phyloP scores from a whole-genome alignment of 495 filamentous ascomycete species.

The Neurospora tetraspora region DNA sequence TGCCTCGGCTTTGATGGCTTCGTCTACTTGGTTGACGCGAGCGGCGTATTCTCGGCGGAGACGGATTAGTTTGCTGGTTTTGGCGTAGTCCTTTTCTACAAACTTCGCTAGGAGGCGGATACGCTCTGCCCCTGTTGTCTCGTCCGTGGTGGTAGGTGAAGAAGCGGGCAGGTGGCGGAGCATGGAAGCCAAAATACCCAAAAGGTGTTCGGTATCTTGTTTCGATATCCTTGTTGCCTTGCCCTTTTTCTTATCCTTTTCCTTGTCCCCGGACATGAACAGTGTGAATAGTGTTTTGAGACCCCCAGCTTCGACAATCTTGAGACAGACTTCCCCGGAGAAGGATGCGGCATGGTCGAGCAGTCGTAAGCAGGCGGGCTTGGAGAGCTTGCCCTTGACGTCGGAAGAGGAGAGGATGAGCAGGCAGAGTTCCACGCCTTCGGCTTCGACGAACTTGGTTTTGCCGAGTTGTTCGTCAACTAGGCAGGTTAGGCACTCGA shows the following conservation, averaged over 20 bases:
- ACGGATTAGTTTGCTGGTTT: slow-evolving; percentile 57
- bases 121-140: slow-evolving; percentile 38
- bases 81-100: slow-evolving; percentile 87
- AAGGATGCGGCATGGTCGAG: slow-evolving; percentile 67
- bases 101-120: slow-evolving; percentile 90
- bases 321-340: slow-evolving; percentile 52
- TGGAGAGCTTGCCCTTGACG: slow-evolving; percentile 67
- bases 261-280: slow-evolving; percentile 49
- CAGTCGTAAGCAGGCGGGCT: slow-evolving; percentile 62
- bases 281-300: slow-evolving; percentile 75
- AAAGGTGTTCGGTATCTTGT: slow-evolving; percentile 59
- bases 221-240: slow-evolving; percentile 28
- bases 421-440: slow-evolving; percentile 82
- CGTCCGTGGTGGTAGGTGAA: slow-evolving; percentile 22
- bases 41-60: slow-evolving; percentile 63
- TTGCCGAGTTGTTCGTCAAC: slow-evolving; percentile 72
- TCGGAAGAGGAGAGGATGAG: slow-evolving; percentile 47
- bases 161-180: slow-evolving; percentile 69
- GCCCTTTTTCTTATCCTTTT: slow-evolving; percentile 65
- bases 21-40: slow-evolving; percentile 54
- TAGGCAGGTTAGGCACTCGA: slow-evolving; percentile 71
- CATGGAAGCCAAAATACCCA: slow-evolving; percentile 81
- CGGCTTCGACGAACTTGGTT: slow-evolving; percentile 71
- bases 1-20: slow-evolving; percentile 52
- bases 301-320: slow-evolving; percentile 72